phyloP scores from a whole-genome alignment of 2,329 filamentous ascomycete species.

The Aspergillus ustus region DNA sequence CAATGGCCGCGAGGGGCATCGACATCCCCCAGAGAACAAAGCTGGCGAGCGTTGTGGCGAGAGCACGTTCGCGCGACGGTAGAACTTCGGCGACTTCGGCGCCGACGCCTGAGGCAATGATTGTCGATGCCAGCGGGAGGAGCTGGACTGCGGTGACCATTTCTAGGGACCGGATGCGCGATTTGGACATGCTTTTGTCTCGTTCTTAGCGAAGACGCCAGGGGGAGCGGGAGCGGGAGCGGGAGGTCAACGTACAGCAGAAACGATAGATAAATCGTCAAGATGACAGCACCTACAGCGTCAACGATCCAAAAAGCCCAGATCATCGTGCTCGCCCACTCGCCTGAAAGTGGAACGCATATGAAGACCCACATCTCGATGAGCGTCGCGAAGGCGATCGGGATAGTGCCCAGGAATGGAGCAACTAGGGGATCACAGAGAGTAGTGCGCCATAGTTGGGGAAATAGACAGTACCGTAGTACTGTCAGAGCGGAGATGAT shows the following conservation, averaged over 20 bases:
- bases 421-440: constrained; percentile 68
- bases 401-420: constrained; percentile 70
- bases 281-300: constrained; percentile 34
- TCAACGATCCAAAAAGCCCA: constrained; percentile 66
- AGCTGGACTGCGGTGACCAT: constrained; percentile 70
- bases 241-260: background rate
- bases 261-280: constrained; percentile 1
- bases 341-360: constrained; percentile 65
- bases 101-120: constrained; percentile 69
- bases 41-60: constrained; percentile 65
- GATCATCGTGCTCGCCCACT: constrained; percentile 58
- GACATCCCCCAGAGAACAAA: constrained; percentile 74
- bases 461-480: constrained; percentile 67
- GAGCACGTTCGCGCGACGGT: constrained; percentile 57
- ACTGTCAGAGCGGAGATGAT: constrained; percentile 54
- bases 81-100: constrained; percentile 65
- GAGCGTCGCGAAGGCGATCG: constrained; percentile 71
- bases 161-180: constrained; percentile 42
- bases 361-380: constrained; percentile 67
- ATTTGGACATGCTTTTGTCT: constrained; percentile 29
- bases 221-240: no score
- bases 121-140: constrained; percentile 69
- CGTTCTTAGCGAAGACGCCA: no score
- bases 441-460: constrained; percentile 69
- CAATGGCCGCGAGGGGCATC: constrained; percentile 63